A percentile compares a stretch with the other conserved stretches of the same genome.
Conservation (phyloP, 352 stramenopile genomes). For the Phytophthora pisi region DNA sequence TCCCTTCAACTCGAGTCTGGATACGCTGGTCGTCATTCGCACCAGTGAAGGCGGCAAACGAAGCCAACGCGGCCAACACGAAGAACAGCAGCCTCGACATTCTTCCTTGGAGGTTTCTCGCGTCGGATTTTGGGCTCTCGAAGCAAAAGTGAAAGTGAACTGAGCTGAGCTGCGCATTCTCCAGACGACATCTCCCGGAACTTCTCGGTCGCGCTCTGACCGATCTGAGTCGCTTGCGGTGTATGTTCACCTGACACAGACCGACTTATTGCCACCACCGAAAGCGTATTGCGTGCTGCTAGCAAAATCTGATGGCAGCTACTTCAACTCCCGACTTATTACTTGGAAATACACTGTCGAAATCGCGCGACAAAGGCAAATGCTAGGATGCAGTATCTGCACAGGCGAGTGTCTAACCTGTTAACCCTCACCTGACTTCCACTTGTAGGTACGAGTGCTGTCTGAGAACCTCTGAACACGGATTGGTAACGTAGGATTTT, state of each 20-base stretch:
- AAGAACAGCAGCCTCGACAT: slow-evolving; percentile 20
- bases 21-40: slow-evolving; percentile 17
- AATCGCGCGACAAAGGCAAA: neutral
- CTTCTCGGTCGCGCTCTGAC: neutral
- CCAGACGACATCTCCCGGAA: slow-evolving; percentile 16
- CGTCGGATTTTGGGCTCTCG: neutral
- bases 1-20: slow-evolving; percentile 26
- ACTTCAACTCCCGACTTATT: slow-evolving; percentile 2
- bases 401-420: neutral
- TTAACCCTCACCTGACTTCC: neutral
- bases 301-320: slow-evolving; percentile 27
- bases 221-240: neutral
- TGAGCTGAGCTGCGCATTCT: neutral
- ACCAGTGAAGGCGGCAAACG: neutral
- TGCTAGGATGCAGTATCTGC: neutral
- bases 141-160: slow-evolving; percentile 36
- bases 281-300: slow-evolving; percentile 31
- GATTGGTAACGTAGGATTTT: too few species aligned
- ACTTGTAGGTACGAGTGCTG: neutral
- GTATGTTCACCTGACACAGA: neutral
- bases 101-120: neutral
- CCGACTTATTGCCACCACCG: slow-evolving; percentile 5
- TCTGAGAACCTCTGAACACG: neutral
- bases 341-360: neutral
- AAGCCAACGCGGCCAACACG: slow-evolving; percentile 6